Evolutionary conservation across 1,139 yeast genomes (phyloP).

Genomic region (Zygosaccharomyces sapae): DNA sequence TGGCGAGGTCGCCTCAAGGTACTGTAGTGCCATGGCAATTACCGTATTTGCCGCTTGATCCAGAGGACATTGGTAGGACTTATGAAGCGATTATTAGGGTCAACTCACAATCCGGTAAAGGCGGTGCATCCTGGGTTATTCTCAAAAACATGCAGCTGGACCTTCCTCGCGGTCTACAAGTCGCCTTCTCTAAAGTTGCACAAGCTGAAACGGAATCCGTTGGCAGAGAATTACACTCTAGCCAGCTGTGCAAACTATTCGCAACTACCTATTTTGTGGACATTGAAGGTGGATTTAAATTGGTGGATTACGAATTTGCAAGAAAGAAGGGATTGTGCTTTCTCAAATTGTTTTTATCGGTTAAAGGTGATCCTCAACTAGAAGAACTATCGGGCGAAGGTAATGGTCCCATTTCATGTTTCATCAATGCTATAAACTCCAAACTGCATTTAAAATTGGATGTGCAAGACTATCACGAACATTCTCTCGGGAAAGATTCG

Average conservation of each 20-base stretch:
- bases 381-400: conserved; percentile 64
- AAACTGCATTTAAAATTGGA: conserved; percentile 57
- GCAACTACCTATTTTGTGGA: conserved; percentile 62
- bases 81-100: conserved; percentile 98
- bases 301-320: conserved; percentile 49
- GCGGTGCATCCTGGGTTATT: conserved; percentile 98
- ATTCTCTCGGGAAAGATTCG: conserved; percentile 84
- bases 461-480: conserved; percentile 85
- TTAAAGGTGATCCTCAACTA: conserved; percentile 45
- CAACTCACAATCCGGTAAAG: conserved; percentile 96
- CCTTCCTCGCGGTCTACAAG: conserved; percentile 87
- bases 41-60: conserved; percentile 95
- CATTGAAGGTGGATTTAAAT: conserved; percentile 31
- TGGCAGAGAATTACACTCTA: conserved; percentile 79
- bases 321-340: conserved; percentile 40
- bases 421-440: conserved; percentile 67
- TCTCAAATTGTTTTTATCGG: conserved; percentile 49
- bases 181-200: conserved; percentile 80
- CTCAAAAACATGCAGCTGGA: conserved; percentile 83
- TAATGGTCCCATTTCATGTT: conserved; percentile 94
- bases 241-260: conserved; percentile 74
- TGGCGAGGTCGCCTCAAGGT: conserved; percentile 46
- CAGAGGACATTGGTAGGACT: conserved; percentile 91
- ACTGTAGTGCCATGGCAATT: conserved; percentile 63
- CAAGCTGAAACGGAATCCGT: conserved; percentile 75